Evolutionary conservation across 2,329 filamentous ascomycete genomes (phyloP), one percentile per base, ranked within the genome.

Genomic region (Bimuria novae-zelandiae): DNA sequence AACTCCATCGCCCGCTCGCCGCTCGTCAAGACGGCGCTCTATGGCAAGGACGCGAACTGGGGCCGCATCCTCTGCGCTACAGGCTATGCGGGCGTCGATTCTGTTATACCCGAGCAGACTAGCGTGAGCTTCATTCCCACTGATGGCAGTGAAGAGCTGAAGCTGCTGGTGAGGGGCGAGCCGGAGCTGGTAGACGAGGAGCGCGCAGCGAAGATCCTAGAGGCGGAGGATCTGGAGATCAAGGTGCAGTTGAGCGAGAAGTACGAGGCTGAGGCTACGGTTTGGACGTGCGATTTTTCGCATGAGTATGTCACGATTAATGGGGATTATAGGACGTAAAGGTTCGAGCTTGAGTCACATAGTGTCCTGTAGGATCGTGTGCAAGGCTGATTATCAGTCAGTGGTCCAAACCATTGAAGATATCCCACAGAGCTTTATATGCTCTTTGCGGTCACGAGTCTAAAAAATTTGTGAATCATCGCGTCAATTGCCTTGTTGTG

Each of bases 31-130:
- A 99, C 94, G 0, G 94, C 94, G 0, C 81, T 99, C 35, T 99
- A 99, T 75, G 94, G 94, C 60, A 91, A 92, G 73, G 94, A 99
- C 72, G 94, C 94, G 16, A 99, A 99, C 80, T 99, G 94, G 94
- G 94, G 94, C 29, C 91, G 94, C 49, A 96, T 99, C 57, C 82
- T 97, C 23, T 97, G 94, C 73, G 93, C 94, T 0, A 92, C 92
- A 4, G 94, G 94, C 3, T 97, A 97, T 71, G 80, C 83, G 54
- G 84, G 87, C 1, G 84, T 88, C 1, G 78, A 80, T 1, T 84
- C 85, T 40, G 83, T 94, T 47, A 76, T 83, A 0, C 88, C 89
- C 0, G 83, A 87, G 59, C 83, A 83, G 68, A 93, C 89, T 1
- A 90, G 81, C 62, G 90, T 94, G 21, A 90, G 88, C 6, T 93